These are phyloP conservation scores for Fusarium vanettenii DNA, from an alignment of 2,329 filamentous ascomycete genomes.

Conservation along the genomic window DNA sequence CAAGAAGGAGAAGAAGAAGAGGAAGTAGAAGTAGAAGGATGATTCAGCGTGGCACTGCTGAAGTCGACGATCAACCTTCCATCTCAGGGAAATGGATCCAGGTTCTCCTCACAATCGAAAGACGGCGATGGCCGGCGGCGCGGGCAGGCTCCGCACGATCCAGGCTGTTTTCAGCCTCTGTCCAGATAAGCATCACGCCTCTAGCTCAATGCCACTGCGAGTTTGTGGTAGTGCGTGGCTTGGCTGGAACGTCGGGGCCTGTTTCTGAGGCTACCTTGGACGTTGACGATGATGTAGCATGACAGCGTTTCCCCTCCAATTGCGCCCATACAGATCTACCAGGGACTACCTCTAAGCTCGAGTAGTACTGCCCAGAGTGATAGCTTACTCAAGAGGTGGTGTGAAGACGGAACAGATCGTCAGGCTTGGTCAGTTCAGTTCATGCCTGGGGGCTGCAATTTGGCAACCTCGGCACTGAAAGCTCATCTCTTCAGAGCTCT, in stretches of 20 bases:
- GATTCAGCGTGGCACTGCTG: conserved; percentile 15
- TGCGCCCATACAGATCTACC: neutral
- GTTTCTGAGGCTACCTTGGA: conserved; percentile 7
- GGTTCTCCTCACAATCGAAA: conserved; percentile 38
- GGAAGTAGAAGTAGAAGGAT: conserved; percentile 1
- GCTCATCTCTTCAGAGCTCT: neutral
- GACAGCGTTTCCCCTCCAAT: neutral
- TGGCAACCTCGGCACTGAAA: neutral
- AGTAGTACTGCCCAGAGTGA: neutral
- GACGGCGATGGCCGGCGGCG: conserved; percentile 28
- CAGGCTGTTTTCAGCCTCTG: conserved; percentile 31
- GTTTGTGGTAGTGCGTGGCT: conserved; percentile 29
- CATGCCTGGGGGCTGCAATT: neutral
- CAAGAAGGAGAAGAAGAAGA: conserved; percentile 13
- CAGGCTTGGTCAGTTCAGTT: neutral
- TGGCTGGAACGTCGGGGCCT: conserved; percentile 26
- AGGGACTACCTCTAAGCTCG: neutral
- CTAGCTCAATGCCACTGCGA: conserved; percentile 30
- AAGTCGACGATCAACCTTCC: conserved; percentile 32
- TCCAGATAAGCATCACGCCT: conserved; percentile 44
- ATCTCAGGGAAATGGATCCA: conserved; percentile 12
- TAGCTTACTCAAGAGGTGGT: neutral
- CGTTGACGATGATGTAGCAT: neutral
- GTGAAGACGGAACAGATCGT: neutral
- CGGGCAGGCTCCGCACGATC: conserved; percentile 35